These are phyloP conservation scores for Trapa incisa DNA, from an alignment of 345 rosid species.

Conservation along the genomic window DNA sequence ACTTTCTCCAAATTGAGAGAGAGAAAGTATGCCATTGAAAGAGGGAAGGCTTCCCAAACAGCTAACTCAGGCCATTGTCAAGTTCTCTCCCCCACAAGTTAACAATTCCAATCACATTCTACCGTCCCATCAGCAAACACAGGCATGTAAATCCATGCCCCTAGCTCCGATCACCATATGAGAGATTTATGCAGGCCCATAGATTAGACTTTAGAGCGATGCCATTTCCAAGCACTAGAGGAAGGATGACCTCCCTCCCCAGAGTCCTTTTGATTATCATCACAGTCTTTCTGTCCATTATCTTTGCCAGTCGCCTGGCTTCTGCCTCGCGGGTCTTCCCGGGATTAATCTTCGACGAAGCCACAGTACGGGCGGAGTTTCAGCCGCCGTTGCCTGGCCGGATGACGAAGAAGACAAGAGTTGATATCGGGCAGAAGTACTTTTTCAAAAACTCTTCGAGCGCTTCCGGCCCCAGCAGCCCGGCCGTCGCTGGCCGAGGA, in stretches of 20 bases:
- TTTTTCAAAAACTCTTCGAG: not conserved
- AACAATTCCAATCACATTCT: not conserved
- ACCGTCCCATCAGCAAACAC: not conserved
- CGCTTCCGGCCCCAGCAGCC: not conserved
- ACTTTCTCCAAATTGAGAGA: no score
- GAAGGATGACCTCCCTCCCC: not conserved
- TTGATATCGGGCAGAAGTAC: conserved; percentile 2
- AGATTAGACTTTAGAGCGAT: not conserved
- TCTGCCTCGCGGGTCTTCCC: not conserved
- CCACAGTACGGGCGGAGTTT: not conserved
- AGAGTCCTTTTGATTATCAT: not conserved
- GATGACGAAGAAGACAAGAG: not conserved
- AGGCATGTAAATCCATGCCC: not conserved
- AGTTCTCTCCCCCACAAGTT: not conserved
- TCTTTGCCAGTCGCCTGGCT: not conserved
- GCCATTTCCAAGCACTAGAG: not conserved
- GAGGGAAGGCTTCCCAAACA: not conserved
- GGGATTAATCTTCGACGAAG: not conserved
- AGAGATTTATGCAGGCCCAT: not conserved
- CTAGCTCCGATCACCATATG: not conserved
- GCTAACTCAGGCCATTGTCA: not conserved
- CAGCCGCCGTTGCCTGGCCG: not conserved
- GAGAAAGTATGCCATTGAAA: not conserved
- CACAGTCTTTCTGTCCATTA: not conserved
- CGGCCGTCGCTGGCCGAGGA: not conserved